A percentile compares a stretch with the other conserved stretches of the same genome.
Evolutionary conservation across 345 rosid genomes (phyloP).

Genomic region (Eucalyptus sideroxylon): DNA sequence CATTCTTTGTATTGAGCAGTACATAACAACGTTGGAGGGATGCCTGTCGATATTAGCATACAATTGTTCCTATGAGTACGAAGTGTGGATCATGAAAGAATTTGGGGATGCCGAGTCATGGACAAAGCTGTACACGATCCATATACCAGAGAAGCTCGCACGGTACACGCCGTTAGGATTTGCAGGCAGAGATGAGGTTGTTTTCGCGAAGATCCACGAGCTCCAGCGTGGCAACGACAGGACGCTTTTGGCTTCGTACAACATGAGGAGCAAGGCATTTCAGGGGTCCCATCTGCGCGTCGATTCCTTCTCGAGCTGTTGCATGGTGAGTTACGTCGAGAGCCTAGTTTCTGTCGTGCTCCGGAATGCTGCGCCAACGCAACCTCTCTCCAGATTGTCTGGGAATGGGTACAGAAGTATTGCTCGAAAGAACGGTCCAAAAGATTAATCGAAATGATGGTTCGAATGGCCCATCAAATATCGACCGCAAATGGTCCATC

Average conservation of each 20-base stretch:
- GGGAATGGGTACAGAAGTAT: not conserved
- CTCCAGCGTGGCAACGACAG: not conserved
- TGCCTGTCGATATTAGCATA: not conserved
- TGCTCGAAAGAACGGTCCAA: not conserved
- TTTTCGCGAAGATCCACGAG: not conserved
- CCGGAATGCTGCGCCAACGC: not conserved
- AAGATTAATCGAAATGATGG: not conserved
- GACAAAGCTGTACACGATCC: not conserved
- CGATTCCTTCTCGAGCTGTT: not conserved
- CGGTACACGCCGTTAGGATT: not conserved
- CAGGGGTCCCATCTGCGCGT: not conserved
- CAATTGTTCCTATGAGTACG: not conserved
- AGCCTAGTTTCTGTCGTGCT: not conserved
- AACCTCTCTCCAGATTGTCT: not conserved
- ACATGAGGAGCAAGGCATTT: not conserved
- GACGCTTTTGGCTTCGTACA: not conserved
- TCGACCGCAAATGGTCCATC: not conserved
- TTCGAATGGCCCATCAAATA: not conserved
- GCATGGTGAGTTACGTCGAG: not conserved
- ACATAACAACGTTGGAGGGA: not conserved
- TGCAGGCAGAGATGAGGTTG: not conserved
- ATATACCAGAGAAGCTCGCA: not conserved
- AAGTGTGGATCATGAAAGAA: not conserved
- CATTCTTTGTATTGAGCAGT: not conserved
- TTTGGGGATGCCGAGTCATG: not conserved